Evolutionary conservation across 768 basidiomycete genomes (phyloP).

Genomic region (Tremella fuciformis): DNA sequence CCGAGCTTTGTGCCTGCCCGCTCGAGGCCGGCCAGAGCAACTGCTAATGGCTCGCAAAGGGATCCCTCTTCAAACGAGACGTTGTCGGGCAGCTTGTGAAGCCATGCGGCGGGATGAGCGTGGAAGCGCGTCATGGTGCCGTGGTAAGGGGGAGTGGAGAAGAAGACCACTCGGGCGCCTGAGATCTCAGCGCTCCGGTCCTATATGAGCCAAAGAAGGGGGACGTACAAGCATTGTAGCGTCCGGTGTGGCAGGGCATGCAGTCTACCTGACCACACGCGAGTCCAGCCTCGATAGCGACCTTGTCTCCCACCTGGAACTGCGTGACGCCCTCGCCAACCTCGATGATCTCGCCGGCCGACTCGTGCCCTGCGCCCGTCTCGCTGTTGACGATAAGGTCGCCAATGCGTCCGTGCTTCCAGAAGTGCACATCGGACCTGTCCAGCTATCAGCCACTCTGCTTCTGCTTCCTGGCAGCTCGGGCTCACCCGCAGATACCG

Average conservation of each 20-base stretch:
- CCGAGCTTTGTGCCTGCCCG: slow-evolving; percentile 51
- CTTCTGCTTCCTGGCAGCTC: neutral
- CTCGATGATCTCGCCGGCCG: slow-evolving; percentile 52
- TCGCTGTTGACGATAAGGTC: slow-evolving; percentile 52
- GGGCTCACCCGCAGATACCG: slow-evolving; percentile 53
- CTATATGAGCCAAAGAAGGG: no score
- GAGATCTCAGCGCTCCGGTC: slow-evolving; percentile 6
- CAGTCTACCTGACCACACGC: slow-evolving; percentile 50
- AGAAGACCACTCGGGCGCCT: slow-evolving; percentile 53
- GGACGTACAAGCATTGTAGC: slow-evolving; percentile 53
- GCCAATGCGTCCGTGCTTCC: slow-evolving; percentile 53
- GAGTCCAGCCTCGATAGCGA: slow-evolving; percentile 50
- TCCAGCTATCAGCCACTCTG: neutral
- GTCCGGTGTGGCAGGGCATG: slow-evolving; percentile 51
- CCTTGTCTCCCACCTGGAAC: slow-evolving; percentile 51
- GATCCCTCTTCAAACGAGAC: slow-evolving; percentile 54
- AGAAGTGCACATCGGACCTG: slow-evolving; percentile 52
- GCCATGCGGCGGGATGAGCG: slow-evolving; percentile 52
- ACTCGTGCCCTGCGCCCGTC: slow-evolving; percentile 51
- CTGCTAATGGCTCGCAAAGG: slow-evolving; percentile 53
- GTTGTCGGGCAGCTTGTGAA: slow-evolving; percentile 53
- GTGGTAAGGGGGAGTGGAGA: slow-evolving; percentile 54
- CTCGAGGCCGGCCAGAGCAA: slow-evolving; percentile 54
- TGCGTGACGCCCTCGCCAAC: slow-evolving; percentile 51
- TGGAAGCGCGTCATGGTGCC: slow-evolving; percentile 51